Evolutionary conservation across 441 rosid species (phyloP), one percentile per base, ranked within the genome.

Genomic region (Erodium moschatum): DNA sequence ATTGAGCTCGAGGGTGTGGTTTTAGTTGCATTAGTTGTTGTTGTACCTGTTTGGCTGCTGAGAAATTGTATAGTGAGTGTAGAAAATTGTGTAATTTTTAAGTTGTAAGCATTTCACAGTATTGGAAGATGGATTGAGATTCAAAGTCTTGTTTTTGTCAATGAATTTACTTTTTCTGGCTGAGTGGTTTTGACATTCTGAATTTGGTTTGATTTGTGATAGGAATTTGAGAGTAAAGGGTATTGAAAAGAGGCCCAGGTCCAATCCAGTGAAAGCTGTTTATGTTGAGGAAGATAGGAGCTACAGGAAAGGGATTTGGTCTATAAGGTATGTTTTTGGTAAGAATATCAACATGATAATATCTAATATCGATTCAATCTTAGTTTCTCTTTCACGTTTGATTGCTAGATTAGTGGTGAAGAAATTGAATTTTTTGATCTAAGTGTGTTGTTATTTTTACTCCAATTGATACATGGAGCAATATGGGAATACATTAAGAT

Each of bases 241-340:
- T 15, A 16, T 6, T 15, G 60, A 52, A 16, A 52, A 52, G 60
- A 52, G 21, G 3, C 60, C 5, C 60, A 52, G 60, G 20, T 52
- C 4, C 6, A 18, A 52, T 24, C 69, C 78, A 3, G 81, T 79
- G 67, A 85, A 73, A 74, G 90, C 96, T 12, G 80, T 83, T 15
- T 84, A 81, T 67, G 77, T 87, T 27, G 83, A 83, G 0, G 74
- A 80, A 10, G 84, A 79, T 70, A 69, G 16, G 60, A 52, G 60
- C 35, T 73, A 81, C 52, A 82, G 82, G 40, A 78, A 63, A 56
- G 97, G 97, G 66, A 72, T 91, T 71, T 94, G 97, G 96, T 93
- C 97, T 33, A 87, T 93, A 56, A 86, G 97, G 97, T 93, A 70
- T 54, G 52, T 56, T 18, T 7, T 52, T 15, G 6, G 60, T 16